Evolutionary conservation across 139 green algal genomes (phyloP).

Genomic region (Coelastrella sp.): DNA sequence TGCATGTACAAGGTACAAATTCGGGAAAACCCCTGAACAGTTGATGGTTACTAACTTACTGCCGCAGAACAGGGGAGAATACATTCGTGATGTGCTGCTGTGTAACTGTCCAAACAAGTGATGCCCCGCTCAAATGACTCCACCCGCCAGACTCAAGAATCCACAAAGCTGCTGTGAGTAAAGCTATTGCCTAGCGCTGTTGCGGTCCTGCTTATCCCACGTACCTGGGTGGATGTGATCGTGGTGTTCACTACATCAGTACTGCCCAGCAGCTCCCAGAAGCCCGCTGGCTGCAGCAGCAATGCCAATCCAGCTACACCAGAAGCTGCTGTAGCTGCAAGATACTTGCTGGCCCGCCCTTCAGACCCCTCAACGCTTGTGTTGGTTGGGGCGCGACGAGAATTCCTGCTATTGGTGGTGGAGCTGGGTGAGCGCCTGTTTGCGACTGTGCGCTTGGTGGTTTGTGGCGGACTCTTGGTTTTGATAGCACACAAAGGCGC

Average conservation of each 20-base stretch:
- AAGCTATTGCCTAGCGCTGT: neutral
- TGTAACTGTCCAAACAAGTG: too few relatives aligned
- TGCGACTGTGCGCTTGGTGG: neutral
- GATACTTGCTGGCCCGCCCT: neutral
- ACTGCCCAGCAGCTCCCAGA: slow-evolving; percentile 28
- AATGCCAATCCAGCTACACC: neutral
- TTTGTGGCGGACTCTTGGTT: neutral
- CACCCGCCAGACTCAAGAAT: too few relatives aligned
- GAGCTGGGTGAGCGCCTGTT: neutral
- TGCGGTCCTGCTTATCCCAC: neutral
- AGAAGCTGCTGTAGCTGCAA: neutral
- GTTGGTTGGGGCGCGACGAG: neutral
- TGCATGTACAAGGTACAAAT: too few relatives aligned
- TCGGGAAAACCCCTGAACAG: too few relatives aligned
- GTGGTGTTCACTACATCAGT: neutral
- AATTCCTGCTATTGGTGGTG: neutral
- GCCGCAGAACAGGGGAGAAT: too few relatives aligned
- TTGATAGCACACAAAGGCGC: neutral
- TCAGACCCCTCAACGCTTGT: neutral
- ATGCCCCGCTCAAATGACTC: too few relatives aligned
- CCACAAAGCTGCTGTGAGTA: too few relatives aligned
- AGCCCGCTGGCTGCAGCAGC: neutral
- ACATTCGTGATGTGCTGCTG: too few relatives aligned
- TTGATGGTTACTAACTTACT: too few relatives aligned
- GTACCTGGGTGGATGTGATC: neutral